phyloP scores from a whole-genome alignment of 306 rosid genomes.

The barrel medic (Medicago truncatula) region DNA sequence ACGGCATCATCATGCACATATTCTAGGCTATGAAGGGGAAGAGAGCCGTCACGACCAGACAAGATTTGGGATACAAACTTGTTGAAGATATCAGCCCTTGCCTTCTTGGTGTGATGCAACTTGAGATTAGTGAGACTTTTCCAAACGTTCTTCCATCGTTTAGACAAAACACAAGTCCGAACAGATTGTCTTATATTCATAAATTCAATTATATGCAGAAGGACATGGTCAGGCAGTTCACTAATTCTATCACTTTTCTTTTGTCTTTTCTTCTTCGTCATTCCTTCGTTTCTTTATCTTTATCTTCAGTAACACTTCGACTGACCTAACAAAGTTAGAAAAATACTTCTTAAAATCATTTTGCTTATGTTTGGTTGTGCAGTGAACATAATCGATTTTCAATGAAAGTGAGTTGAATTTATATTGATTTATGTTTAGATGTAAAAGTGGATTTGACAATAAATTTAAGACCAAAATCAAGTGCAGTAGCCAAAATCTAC shows the following conservation, averaged over 20 bases:
- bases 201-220: background rate
- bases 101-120: background rate
- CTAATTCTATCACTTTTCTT: background rate
- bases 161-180: background rate
- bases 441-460: too few relatives aligned
- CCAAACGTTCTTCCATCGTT: background rate
- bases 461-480: too few relatives aligned
- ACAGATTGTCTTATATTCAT: background rate
- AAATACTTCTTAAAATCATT: too few relatives aligned
- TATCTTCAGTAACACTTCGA: background rate
- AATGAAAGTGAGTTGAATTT: too few relatives aligned
- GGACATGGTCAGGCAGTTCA: background rate
- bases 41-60: background rate
- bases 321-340: background rate
- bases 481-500: too few relatives aligned
- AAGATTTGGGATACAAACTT: background rate
- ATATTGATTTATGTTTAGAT: too few relatives aligned
- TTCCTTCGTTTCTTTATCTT: too few relatives aligned
- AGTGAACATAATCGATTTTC: too few relatives aligned
- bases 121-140: background rate
- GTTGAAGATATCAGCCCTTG: background rate
- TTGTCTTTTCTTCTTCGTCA: background rate
- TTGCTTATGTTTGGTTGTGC: too few relatives aligned
- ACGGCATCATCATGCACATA: background rate
- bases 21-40: background rate